A percentile compares a stretch with the other conserved stretches of the same genome.
Evolutionary conservation across 805 yeast species (phyloP).

Genomic region (Candida ascalaphidarum): DNA sequence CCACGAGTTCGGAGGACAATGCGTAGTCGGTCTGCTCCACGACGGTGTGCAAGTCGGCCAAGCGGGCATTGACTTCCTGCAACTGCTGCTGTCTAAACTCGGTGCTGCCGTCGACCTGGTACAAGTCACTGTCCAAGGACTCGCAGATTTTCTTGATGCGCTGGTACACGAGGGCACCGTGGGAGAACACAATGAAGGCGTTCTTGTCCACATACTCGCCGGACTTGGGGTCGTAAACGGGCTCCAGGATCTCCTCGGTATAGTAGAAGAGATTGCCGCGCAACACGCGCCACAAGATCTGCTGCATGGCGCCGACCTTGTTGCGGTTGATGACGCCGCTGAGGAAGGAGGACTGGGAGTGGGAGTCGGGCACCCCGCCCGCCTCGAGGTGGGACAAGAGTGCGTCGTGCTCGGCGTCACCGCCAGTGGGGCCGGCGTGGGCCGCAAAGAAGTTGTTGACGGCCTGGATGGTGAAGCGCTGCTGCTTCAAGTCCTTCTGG

Average conservation of each 20-base stretch:
- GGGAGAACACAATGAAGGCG: slow-evolving; percentile 84
- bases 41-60: slow-evolving; percentile 27
- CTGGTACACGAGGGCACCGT: slow-evolving; percentile 67
- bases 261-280: slow-evolving; percentile 86
- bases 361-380: slow-evolving; percentile 5
- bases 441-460: slow-evolving; percentile 24
- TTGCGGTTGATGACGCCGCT: slow-evolving; percentile 78
- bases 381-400: slow-evolving; percentile 13
- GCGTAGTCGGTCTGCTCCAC: slow-evolving; percentile 34
- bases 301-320: slow-evolving; percentile 64
- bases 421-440: slow-evolving; percentile 26
- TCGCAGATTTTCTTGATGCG: slow-evolving; percentile 80
- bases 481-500: slow-evolving; percentile 62
- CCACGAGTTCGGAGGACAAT: slow-evolving; percentile 66
- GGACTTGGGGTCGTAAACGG: slow-evolving; percentile 53
- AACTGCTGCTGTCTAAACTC: slow-evolving; percentile 22
- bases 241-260: slow-evolving; percentile 62
- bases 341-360: slow-evolving; percentile 39
- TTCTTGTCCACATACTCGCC: slow-evolving; percentile 59
- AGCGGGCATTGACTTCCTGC: slow-evolving; percentile 14
- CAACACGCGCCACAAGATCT: slow-evolving; percentile 83
- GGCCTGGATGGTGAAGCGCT: slow-evolving; percentile 41
- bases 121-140: slow-evolving; percentile 78
- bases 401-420: slow-evolving; percentile 26
- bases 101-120: slow-evolving; percentile 42